Base-by-base conservation (phyloP, 2,329 filamentous ascomycete genomes). In the Tolypocladium album region DNA sequence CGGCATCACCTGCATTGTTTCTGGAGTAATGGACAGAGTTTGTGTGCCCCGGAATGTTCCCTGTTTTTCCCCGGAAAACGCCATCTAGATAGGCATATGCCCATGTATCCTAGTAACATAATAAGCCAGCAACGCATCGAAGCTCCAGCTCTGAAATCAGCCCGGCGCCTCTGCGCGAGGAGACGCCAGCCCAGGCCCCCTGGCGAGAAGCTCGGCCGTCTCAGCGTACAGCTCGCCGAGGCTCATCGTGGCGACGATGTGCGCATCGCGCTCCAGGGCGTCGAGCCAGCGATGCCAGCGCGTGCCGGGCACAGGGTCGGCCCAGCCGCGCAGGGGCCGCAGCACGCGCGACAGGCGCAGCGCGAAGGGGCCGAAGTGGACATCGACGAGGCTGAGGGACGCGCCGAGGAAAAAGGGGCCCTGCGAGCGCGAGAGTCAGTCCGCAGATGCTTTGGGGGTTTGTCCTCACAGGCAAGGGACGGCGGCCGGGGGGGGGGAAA, bases 351-450 rank as follows among this genome's bases (percentile, higher is more conserved):
- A 78, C 61, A 92, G 75, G 1, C 89, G 81, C 22, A 92, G 69
- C 17, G 90, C 81, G 80, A 90, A 92, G 0, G 89, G 89, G 1
- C 88, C 88, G 55, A 91, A 80, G 67, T 91, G 86, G 20, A 91
- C 79, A 64, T 92, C 88, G 0, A 92, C 89, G 59, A 90, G 64
- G 81, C 74, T 76, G n/a, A 80, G 65, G 9, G 72, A 70, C n/a
- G 67, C 61, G 2, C 78, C 78, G 20, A 80, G 79, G 69, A 92
- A 92, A 71, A 88, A 91, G 0, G 89, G 89, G 0, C 89, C 89
- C 58, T 79, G 3, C 3, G 9, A n/a, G n/a, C 24, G 17, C 47
- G 27, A 15, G 15, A 17, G 27, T 52, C 8, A 52, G 24, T 17
- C 24, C 47, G 24, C 31, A 1, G 43, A 6, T 1, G n/a, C n/a